Evolutionary conservation across 805 yeast genomes (phyloP), one percentile per base, ranked within the genome.

Genomic region (Lachancea cidri): DNA sequence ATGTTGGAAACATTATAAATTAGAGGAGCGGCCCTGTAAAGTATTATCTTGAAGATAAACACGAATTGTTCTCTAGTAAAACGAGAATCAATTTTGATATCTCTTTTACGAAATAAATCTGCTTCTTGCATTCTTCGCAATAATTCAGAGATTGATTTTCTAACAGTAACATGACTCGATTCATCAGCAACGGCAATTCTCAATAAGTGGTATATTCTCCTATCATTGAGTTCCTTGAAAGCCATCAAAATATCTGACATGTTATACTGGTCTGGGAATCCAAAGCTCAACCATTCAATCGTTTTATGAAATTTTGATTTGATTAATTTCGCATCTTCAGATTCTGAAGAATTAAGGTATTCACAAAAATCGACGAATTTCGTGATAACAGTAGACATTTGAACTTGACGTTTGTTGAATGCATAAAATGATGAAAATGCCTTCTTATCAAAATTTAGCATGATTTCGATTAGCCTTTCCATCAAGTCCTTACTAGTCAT

Each of bases 391-490:
- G 65, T 57, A 2, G 83, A 64, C 19, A 76, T 58, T 48, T 81
- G 81, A 36, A 72, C 70, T 55, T 87, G 96, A 37, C 95, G 71
- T 51, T 71, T 75, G 38, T 76, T 72, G 29, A 86, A 74, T 0
- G 95, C 91, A 44, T 69, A 62, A 50, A 87, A 82, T 0, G 94
- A 76, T 17, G 74, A 68, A 46, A 70, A 70, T 0, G 89, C 74
- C 47, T 77, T 80, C 1, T 71, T 71, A 38, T 79, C 75, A 18
- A 88, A 66, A 27, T 58, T 62, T 1, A 64, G 50, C 38, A 76
- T 62, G 1, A 85, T 67, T 2, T 58, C 60, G 35, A 83, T 56
- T 2, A 85, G 47, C 38, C 93, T 66, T 5, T 63, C 55, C 0
- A 79, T 80, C 42, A 95, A 67, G 25, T 53, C 62, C 1, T 54